Evolutionary conservation across 2,329 filamentous ascomycete species (phyloP).

Genomic region (Ceratocystiopsis brevicomis): DNA sequence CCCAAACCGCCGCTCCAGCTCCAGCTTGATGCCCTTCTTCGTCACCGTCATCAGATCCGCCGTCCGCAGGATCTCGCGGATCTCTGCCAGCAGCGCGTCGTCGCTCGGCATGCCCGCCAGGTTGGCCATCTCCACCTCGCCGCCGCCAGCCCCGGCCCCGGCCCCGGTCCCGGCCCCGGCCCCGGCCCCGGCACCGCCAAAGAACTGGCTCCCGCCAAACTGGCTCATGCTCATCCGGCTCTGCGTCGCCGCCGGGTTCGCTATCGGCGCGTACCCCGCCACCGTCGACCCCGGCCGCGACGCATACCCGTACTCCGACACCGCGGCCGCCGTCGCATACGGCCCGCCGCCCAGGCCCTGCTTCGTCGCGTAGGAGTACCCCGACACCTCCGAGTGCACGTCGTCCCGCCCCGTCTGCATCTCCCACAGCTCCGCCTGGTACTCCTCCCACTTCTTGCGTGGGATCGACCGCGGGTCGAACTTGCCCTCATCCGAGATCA

Average conservation of each 20-base stretch:
- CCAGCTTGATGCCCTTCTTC: constrained; percentile 93
- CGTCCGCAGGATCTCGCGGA: constrained; percentile 76
- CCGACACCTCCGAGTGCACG: constrained; percentile 70
- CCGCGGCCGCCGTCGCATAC: constrained; percentile 25
- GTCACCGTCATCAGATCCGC: constrained; percentile 95
- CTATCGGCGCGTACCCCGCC: constrained; percentile 20
- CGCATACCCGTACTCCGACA: constrained; percentile 51
- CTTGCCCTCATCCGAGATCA: constrained; percentile 93
- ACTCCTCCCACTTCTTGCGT: constrained; percentile 98
- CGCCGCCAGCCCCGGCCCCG: constrained; percentile 11
- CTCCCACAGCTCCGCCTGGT: constrained; percentile 95
- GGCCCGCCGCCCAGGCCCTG: constrained; percentile 22
- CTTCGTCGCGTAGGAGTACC: constrained; percentile 86
- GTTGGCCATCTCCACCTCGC: constrained; percentile 53
- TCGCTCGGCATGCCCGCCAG: constrained; percentile 65
- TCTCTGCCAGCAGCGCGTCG: constrained; percentile 80
- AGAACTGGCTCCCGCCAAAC: constrained; percentile 39
- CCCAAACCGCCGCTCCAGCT: constrained; percentile 80
- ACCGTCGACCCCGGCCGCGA: constrained; percentile 37
- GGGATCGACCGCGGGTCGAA: constrained; percentile 87
- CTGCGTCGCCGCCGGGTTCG: constrained; percentile 28
- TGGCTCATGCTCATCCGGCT: constrained; percentile 54
- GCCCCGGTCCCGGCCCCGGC: no score
- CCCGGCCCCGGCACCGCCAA: constrained; percentile 15
- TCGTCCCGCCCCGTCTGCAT: constrained; percentile 72